Evolutionary conservation across 345 rosid species (phyloP).

Genomic region (Salix dunnii): DNA sequence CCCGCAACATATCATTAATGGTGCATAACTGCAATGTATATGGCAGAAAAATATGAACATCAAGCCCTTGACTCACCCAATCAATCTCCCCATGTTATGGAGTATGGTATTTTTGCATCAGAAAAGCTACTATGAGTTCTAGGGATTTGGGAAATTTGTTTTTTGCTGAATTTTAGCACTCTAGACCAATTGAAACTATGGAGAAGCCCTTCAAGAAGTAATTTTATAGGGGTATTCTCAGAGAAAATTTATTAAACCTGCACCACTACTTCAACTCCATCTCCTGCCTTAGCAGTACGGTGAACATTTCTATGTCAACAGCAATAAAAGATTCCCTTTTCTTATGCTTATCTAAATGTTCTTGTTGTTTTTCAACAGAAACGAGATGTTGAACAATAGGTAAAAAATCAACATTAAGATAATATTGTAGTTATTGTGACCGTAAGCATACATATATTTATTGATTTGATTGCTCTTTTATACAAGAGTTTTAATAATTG

Average conservation of each 20-base stretch:
- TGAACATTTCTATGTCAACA: slow-evolving; percentile 78
- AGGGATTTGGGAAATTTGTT: slow-evolving; percentile 93
- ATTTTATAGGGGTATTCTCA: slow-evolving; percentile 88
- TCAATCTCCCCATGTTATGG: slow-evolving; percentile 56
- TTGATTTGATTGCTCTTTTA: no score
- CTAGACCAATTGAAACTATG: slow-evolving; percentile 69
- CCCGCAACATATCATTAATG: slow-evolving; percentile 90
- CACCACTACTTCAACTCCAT: slow-evolving; percentile 75
- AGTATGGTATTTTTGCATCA: slow-evolving; percentile 43
- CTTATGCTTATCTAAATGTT: slow-evolving; percentile 51
- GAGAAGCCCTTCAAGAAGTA: slow-evolving; percentile 87
- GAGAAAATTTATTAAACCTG: slow-evolving; percentile 95
- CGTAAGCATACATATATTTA: no score
- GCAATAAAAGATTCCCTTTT: slow-evolving; percentile 92
- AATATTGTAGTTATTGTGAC: no score
- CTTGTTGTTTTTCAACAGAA: no score
- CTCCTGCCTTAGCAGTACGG: slow-evolving; percentile 81
- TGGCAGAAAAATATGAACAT: slow-evolving; percentile 82
- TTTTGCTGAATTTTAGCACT: slow-evolving; percentile 71
- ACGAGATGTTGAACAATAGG: no score
- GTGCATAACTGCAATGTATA: slow-evolving; percentile 89
- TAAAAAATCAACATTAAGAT: no score
- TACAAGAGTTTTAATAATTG: no score
- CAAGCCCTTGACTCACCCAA: slow-evolving; percentile 94
- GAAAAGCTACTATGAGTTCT: slow-evolving; percentile 43